Percentiles rank a stretch among this genome's conserved stretches.
Evolutionary conservation across 2,329 filamentous ascomycete genomes (phyloP).

Genomic region (Aureobasidium sp.): DNA sequence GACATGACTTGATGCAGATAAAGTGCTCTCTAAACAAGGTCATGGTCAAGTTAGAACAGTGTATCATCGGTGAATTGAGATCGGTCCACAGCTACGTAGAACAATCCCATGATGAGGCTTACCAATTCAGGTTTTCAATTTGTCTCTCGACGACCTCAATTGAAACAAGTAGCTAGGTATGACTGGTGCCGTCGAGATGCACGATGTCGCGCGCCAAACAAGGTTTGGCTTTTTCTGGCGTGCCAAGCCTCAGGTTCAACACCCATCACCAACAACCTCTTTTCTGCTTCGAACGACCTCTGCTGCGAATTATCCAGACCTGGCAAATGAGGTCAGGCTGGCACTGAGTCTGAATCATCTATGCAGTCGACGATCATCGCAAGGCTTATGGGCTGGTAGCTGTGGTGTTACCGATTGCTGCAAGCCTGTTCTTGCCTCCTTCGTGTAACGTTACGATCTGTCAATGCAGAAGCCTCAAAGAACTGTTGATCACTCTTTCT

Average conservation of each 20-base stretch:
- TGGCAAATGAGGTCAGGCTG: background rate
- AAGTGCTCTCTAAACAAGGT: background rate
- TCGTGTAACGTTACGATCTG: background rate
- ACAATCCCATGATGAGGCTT: background rate
- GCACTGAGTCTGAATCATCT: background rate
- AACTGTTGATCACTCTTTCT: too few relatives aligned
- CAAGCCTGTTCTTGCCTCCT: background rate
- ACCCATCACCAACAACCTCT: background rate
- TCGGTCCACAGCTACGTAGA: background rate
- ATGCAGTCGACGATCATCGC: background rate
- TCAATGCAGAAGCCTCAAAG: background rate
- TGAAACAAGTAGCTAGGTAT: background rate
- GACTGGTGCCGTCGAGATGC: background rate
- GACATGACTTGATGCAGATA: constrained; percentile 23
- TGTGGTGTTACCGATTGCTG: background rate
- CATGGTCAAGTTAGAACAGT: background rate
- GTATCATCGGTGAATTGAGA: background rate
- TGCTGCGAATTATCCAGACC: background rate
- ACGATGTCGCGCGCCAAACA: background rate
- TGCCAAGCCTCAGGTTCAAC: constrained; percentile 1
- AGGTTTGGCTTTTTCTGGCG: constrained; percentile 4
- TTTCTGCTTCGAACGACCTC: background rate
- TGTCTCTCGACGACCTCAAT: background rate
- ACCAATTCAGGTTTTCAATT: background rate
- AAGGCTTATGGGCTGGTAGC: background rate